Evolutionary conservation across 306 rosid species (phyloP).

Genomic region (Sphenostylis stenocarpa): DNA sequence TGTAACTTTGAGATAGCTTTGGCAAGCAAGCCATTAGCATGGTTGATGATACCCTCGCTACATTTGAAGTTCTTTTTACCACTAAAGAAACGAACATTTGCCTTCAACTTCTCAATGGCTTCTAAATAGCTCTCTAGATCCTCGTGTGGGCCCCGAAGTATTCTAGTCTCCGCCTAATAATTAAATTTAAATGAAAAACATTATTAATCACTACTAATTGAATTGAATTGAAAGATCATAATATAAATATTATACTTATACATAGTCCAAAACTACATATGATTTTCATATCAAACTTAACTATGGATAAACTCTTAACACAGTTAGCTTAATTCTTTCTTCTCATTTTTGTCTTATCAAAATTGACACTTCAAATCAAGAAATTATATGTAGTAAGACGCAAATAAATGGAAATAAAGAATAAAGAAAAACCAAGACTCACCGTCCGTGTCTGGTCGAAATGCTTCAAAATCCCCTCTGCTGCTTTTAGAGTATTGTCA

Average conservation of each 20-base stretch:
- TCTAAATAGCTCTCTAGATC: constrained; percentile 90
- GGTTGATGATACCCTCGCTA: constrained; percentile 60
- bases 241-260: neutral
- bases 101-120: constrained; percentile 79
- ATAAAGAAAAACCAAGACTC: constrained; percentile 13
- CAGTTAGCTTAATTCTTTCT: no score
- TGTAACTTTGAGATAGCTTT: constrained; percentile 93
- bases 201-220: neutral
- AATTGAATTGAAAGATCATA: constrained; percentile 15
- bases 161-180: constrained; percentile 93
- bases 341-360: neutral
- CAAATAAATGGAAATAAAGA: constrained; percentile 3
- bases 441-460: constrained; percentile 91
- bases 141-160: constrained; percentile 92
- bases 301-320: no score
- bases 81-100: constrained; percentile 60
- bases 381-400: neutral
- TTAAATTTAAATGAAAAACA: constrained; percentile 20
- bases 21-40: constrained; percentile 72
- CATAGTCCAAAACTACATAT: neutral
- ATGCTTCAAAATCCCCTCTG: constrained; percentile 68
- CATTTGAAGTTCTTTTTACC: constrained; percentile 61
- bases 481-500: constrained; percentile 76
- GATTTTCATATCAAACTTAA: neutral
- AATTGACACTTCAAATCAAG: neutral